Conservation (phyloP, 1,139 yeast genomes). For the Martiniozyma asiatica region DNA sequence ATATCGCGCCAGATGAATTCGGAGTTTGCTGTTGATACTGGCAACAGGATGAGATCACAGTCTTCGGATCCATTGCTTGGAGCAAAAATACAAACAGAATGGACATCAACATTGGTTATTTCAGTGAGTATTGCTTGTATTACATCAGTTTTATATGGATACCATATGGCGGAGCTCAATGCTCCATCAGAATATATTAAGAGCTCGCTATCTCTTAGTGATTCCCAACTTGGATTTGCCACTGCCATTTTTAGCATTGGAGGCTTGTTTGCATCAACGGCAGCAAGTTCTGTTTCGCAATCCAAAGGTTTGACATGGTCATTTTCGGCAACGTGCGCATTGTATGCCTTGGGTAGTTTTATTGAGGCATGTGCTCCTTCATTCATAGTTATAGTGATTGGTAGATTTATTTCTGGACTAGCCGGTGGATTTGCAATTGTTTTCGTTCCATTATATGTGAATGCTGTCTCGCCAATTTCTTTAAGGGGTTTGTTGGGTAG, state of each 20-base stretch:
- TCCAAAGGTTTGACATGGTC: constrained; percentile 50
- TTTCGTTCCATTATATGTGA: constrained; percentile 67
- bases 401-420: constrained; percentile 68
- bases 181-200: constrained; percentile 58
- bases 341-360: constrained; percentile 58
- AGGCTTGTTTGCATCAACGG: constrained; percentile 67
- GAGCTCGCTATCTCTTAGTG: constrained; percentile 15
- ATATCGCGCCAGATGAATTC: no score
- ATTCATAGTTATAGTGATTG: constrained; percentile 38
- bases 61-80: no score
- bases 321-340: constrained; percentile 36
- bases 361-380: constrained; percentile 42
- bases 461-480: constrained; percentile 62
- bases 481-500: constrained; percentile 73
- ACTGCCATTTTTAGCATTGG: constrained; percentile 82
- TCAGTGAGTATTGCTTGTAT: constrained; percentile 41
- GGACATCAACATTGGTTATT: constrained; percentile 13
- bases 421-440: constrained; percentile 87
- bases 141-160: constrained; percentile 80
- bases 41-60: no score
- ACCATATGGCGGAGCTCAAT: constrained; percentile 79
- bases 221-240: constrained; percentile 62
- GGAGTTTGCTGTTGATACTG: no score
- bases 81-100: no score
- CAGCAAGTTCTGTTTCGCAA: constrained; percentile 65